These are phyloP conservation scores for Russula brevipes DNA, from an alignment of 768 basidiomycete genomes.

Conservation along the genomic window DNA sequence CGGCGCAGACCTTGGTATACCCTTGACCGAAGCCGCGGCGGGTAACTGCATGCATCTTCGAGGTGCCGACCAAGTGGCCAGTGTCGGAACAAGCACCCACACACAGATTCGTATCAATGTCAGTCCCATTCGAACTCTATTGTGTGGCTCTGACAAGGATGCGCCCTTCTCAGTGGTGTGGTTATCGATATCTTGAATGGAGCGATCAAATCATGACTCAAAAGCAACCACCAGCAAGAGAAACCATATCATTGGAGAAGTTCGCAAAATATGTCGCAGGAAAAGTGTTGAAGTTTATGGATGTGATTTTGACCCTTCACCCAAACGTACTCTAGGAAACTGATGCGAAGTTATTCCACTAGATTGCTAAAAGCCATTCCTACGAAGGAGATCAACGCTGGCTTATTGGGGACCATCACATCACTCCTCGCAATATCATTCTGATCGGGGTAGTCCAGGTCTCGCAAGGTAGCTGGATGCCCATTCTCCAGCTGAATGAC, in stretches of 20 bases:
- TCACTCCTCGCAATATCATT: neutral
- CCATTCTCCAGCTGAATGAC: constrained; percentile 11
- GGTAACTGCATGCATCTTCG: neutral
- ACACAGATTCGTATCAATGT: constrained; percentile 19
- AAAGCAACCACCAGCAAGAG: neutral
- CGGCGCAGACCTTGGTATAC: neutral
- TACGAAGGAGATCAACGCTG: neutral
- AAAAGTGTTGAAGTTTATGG: constrained; percentile 4
- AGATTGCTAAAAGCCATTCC: neutral
- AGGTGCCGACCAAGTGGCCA: neutral
- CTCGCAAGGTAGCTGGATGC: constrained; percentile 21
- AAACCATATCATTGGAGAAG: constrained; percentile 1
- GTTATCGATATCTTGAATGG: constrained; percentile 6
- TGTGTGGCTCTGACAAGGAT: neutral
- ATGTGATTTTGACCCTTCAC: neutral
- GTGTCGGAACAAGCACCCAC: neutral
- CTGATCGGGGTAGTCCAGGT: constrained; percentile 13
- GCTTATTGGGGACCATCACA: neutral
- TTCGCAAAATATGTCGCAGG: constrained; percentile 14
- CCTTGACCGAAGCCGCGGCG: neutral
- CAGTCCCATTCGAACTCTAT: neutral
- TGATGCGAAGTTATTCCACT: neutral
- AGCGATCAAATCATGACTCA: constrained; percentile 9
- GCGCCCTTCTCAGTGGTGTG: constrained; percentile 6
- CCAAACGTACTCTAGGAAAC: neutral